phyloP scores from a whole-genome alignment of 2,329 filamentous ascomycete species.

The Arachnopeziza araneosa region DNA sequence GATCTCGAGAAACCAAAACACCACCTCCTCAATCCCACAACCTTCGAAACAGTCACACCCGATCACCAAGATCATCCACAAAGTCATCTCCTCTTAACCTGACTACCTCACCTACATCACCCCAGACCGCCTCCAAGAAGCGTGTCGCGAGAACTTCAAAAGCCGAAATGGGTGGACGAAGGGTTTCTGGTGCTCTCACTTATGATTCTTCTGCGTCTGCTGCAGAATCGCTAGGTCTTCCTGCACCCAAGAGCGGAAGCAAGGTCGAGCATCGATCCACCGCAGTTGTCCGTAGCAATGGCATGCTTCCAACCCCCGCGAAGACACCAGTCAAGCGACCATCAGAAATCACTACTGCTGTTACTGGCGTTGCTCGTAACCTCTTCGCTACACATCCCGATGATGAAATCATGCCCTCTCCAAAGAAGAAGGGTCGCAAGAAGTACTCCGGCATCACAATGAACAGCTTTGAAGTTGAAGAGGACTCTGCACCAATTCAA shows the following conservation, averaged over 20 bases:
- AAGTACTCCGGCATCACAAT: constrained; percentile 50
- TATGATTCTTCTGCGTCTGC: constrained; percentile 40
- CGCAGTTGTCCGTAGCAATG: constrained; percentile 25
- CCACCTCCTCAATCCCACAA: constrained; percentile 41
- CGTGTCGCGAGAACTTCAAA: constrained; percentile 13
- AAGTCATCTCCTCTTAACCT: constrained; percentile 20
- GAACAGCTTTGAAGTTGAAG: constrained; percentile 53
- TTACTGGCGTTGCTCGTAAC: constrained; percentile 52
- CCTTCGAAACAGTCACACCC: constrained; percentile 26
- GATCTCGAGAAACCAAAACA: constrained; percentile 43
- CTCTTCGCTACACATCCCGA: constrained; percentile 47
- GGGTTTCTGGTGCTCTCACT: constrained; percentile 41
- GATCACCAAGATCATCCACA: constrained; percentile 18
- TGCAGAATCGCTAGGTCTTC: constrained; percentile 29
- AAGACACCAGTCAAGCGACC: constrained; percentile 64
- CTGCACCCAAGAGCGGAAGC: constrained; percentile 19
- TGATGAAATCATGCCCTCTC: constrained; percentile 52
- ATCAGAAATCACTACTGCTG: constrained; percentile 43
- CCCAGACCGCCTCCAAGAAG: constrained; percentile 26
- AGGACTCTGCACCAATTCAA: constrained; percentile 62
- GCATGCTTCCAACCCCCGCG: constrained; percentile 70
- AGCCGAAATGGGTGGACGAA: constrained; percentile 42
- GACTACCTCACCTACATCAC: constrained; percentile 16
- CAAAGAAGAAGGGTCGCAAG: constrained; percentile 52
- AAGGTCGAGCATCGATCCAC: constrained; percentile 19